phyloP scores from a whole-genome alignment of 2,329 filamentous ascomycete genomes.

The Fusarium nygamai region DNA sequence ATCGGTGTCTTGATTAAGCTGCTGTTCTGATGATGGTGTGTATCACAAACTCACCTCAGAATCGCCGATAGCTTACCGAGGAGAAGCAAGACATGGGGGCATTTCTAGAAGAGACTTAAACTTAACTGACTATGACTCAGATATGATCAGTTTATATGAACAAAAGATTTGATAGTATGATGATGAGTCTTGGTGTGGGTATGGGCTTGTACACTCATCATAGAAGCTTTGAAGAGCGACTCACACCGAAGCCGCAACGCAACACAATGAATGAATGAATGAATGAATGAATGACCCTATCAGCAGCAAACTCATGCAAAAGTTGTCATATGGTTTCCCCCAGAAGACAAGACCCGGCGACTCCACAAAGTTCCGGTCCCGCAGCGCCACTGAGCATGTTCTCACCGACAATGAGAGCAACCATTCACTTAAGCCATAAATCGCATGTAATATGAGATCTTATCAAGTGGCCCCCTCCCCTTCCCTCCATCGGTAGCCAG shows the following conservation, averaged over 20 bases:
- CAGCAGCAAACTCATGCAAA: background rate
- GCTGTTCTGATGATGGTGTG: background rate
- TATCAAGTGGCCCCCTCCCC: background rate
- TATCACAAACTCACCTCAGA: background rate
- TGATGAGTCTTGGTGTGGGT: background rate
- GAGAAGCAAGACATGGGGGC: background rate
- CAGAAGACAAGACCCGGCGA: background rate
- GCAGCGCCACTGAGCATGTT: constrained; percentile 20
- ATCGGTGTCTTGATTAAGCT: background rate
- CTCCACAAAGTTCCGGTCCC: constrained; percentile 15
- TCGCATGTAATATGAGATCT: background rate
- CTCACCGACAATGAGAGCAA: background rate
- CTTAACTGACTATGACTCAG: background rate
- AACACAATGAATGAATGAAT: background rate
- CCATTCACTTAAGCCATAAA: background rate
- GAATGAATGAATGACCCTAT: background rate
- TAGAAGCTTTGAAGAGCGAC: background rate
- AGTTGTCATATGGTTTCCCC: background rate
- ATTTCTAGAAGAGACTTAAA: background rate
- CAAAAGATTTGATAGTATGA: background rate
- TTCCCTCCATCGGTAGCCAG: constrained; percentile 8
- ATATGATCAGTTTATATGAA: background rate
- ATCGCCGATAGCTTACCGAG: background rate
- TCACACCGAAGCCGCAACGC: background rate
- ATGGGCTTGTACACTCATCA: background rate